These are phyloP conservation scores for Arachnomyces sp. DNA, from an alignment of 2,329 filamentous ascomycete genomes.

Conservation along the genomic window DNA sequence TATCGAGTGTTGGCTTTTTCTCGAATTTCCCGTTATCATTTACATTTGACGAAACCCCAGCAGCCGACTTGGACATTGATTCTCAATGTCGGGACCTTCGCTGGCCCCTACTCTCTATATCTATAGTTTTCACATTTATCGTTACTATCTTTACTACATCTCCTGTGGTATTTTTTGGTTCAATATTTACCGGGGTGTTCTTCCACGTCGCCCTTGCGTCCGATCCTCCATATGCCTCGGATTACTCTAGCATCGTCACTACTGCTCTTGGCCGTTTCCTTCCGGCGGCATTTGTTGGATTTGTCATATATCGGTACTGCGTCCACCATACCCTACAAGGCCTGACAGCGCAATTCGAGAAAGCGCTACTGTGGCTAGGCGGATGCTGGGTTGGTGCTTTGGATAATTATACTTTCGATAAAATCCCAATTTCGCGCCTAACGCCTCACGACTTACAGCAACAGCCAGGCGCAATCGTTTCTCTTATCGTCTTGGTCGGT, in stretches of 20 bases:
- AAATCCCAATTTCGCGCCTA: conserved; percentile 53
- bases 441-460: conserved; percentile 54
- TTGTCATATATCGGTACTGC: conserved; percentile 48
- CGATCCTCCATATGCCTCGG: conserved; percentile 47
- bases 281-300: conserved; percentile 51
- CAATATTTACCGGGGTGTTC: conserved; percentile 48
- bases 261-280: conserved; percentile 50
- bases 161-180: conserved; percentile 46
- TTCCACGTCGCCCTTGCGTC: conserved; percentile 54
- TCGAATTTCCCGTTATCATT: conserved; percentile 53
- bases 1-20: conserved; percentile 45
- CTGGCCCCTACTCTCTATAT: conserved; percentile 50
- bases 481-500: conserved; percentile 46
- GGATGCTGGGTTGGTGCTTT: conserved; percentile 53
- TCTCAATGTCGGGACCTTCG: conserved; percentile 47
- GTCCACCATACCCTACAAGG: conserved; percentile 41
- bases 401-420: conserved; percentile 57
- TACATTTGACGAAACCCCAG: conserved; percentile 38
- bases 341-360: conserved; percentile 51
- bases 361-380: conserved; percentile 53
- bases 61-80: conserved; percentile 14
- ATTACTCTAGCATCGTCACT: conserved; percentile 48
- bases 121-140: conserved; percentile 45
- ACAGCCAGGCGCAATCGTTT: conserved; percentile 51
- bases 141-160: conserved; percentile 50